Base-by-base conservation (phyloP, 2,329 filamentous ascomycete species). In the Pseudocercospora crystallina region DNA sequence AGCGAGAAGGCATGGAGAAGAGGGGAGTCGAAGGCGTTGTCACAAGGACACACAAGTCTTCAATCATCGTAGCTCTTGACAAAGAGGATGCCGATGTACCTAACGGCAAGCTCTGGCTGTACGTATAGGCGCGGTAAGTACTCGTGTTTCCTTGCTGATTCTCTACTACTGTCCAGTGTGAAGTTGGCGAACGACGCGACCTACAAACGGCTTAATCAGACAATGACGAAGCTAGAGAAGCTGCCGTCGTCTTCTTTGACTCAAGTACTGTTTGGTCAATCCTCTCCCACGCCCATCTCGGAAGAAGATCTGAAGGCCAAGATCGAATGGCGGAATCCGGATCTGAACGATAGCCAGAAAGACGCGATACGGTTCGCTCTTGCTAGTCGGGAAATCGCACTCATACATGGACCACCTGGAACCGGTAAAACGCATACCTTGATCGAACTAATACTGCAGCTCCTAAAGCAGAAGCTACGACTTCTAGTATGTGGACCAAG, bases 351-450 rank as follows among this genome's bases (percentile, higher is more conserved):
- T 44, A 83, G 80, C 11, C 83, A 86, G 59, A 79, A 82, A 61
- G 79, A 83, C 55, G 82, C 82, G 1, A 79, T 86, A 53, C 73
- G 82, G n/a, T 99, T 97, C 65, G 90, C 92, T 0, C 74, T 99
- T 47, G 86, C 85, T 5, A 87, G 88, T 1, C 79, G 79, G 46
- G 90, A 96, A 63, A 80, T 97, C 26, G 89, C 90, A 2, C 76
- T 96, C 52, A 96, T 99, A 47, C 94, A 99, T 67, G 94, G 94
- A 0, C 94, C 94, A 0, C 94, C 94, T 1, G 94, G 94, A 1
- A 99, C 94, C 0, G 94, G 94, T 42, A 99, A 99, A 71, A 99
- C 94, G 0, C 92, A 97, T 67, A 97, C 94, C 0, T 74, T 99
- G 34, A 92, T 99, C 53, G 94, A 99, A 70, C 78, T 99, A 10